phyloP scores from a whole-genome alignment of 139 green algal genomes.

The Penium margaritaceum region DNA sequence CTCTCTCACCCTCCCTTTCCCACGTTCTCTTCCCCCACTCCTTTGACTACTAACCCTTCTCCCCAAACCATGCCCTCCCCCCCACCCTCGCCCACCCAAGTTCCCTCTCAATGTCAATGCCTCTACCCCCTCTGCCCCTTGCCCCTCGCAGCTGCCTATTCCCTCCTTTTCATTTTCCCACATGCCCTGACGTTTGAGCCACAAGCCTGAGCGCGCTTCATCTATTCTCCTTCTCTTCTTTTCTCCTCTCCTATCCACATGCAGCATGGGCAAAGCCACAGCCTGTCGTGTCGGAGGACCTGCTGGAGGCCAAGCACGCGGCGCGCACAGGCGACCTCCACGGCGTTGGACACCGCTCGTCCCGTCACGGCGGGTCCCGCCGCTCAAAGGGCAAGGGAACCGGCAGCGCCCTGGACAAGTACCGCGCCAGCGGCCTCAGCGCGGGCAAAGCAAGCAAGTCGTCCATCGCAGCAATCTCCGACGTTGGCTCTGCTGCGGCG shows the following conservation, averaged over 20 bases:
- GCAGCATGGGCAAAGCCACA: neutral
- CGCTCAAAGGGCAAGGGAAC: neutral
- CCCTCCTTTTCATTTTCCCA: too few relatives aligned
- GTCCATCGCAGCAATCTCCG: neutral
- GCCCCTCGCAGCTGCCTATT: too few relatives aligned
- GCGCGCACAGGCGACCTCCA: constrained; percentile 2
- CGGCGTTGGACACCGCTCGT: too few relatives aligned
- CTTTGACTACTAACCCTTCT: too few relatives aligned
- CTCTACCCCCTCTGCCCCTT: too few relatives aligned
- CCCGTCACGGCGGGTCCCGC: neutral
- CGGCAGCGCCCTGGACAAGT: neutral
- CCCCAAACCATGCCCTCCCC: too few relatives aligned
- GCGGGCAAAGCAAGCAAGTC: neutral
- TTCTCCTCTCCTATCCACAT: neutral
- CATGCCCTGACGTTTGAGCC: too few relatives aligned
- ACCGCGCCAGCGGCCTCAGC: neutral
- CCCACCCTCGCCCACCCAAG: too few relatives aligned
- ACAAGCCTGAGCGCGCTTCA: too few relatives aligned
- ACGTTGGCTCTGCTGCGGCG: neutral
- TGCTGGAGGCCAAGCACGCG: constrained; percentile 4
- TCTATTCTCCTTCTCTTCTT: neutral
- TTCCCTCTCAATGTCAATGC: too few relatives aligned
- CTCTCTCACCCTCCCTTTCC: too few relatives aligned
- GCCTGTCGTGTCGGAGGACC: constrained; percentile 8
- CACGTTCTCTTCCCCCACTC: too few relatives aligned